Conservation (phyloP, 306 rosid species). For the Geum urbanum region DNA sequence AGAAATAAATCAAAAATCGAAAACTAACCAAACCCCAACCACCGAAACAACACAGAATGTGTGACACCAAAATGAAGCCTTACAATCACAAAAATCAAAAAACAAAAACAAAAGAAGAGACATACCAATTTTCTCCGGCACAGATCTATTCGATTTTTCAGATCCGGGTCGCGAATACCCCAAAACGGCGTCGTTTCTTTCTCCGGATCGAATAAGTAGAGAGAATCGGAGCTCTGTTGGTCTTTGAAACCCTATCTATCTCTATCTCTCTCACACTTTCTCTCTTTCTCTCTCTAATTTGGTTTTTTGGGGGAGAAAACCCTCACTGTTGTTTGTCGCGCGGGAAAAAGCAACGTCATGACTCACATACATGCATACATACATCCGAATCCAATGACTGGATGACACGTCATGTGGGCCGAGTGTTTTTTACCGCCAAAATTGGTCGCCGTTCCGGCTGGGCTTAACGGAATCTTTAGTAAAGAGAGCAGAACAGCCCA, state of each 20-base stretch:
- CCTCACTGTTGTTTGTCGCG: conserved; percentile 28
- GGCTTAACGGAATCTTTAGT: conserved; percentile 17
- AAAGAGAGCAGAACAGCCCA: not conserved
- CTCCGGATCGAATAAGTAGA: conserved; percentile 2
- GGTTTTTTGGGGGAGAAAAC: conserved; percentile 20
- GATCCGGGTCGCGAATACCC: conserved; percentile 22
- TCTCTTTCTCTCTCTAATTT: not conserved
- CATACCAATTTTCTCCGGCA: not conserved
- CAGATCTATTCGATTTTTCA: conserved; percentile 22
- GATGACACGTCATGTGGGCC: conserved; percentile 13
- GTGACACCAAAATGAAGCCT: not conserved
- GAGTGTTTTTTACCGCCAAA: conserved; percentile 50
- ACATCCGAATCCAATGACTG: not conserved
- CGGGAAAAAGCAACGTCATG: conserved; percentile 46
- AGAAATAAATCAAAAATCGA: not conserved
- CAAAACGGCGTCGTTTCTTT: conserved; percentile 5
- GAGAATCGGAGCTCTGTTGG: not conserved
- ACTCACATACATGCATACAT: conserved; percentile 34
- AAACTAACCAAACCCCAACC: not conserved
- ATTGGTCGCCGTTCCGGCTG: conserved; percentile 32
- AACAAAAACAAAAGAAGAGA: not conserved
- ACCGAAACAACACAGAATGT: not conserved
- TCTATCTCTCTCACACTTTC: conserved; percentile 29
- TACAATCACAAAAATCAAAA: not conserved
- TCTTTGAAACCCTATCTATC: conserved; percentile 10